These are phyloP conservation scores for Penicillium psychrofluorescens DNA, from an alignment of 495 filamentous ascomycete genomes.

Conservation along the genomic window DNA sequence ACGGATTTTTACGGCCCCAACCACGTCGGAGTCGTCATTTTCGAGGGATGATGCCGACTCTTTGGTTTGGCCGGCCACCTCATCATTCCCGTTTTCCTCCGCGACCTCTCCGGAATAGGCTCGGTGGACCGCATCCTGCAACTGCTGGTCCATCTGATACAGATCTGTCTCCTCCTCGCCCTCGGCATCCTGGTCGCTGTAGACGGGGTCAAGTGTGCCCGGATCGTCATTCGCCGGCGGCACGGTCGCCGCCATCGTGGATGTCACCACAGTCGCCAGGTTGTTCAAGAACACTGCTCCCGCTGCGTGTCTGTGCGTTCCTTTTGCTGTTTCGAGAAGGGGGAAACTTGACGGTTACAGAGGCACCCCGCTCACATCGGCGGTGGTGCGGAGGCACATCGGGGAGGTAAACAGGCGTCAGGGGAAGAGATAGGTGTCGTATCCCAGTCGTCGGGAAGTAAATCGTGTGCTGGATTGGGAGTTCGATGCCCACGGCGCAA, in stretches of 20 bases:
- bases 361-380: slow-evolving; percentile 25
- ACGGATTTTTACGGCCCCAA: slow-evolving; percentile 69
- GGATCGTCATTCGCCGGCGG: slow-evolving; percentile 35
- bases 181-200: slow-evolving; percentile 48
- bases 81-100: slow-evolving; percentile 33
- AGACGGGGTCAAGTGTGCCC: slow-evolving; percentile 27
- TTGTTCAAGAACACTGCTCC: slow-evolving; percentile 12
- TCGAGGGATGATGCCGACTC: neutral
- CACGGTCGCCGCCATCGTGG: slow-evolving; percentile 43
- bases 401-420: slow-evolving; percentile 5
- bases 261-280: slow-evolving; percentile 40
- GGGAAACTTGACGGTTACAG: slow-evolving; percentile 12
- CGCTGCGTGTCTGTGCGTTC: neutral
- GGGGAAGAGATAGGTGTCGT: neutral
- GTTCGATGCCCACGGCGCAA: slow-evolving; percentile 7
- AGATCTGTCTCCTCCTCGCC: slow-evolving; percentile 44
- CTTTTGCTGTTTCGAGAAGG: slow-evolving; percentile 3
- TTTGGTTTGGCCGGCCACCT: slow-evolving; percentile 23
- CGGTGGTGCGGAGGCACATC: slow-evolving; percentile 21
- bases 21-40: slow-evolving; percentile 51
- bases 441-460: neutral
- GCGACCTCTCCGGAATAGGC: slow-evolving; percentile 45
- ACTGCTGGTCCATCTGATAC: slow-evolving; percentile 39
- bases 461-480: neutral
- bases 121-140: slow-evolving; percentile 45